Evolutionary conservation across 352 stramenopile species (phyloP).

Genomic region (Phytophthora pinifolia): DNA sequence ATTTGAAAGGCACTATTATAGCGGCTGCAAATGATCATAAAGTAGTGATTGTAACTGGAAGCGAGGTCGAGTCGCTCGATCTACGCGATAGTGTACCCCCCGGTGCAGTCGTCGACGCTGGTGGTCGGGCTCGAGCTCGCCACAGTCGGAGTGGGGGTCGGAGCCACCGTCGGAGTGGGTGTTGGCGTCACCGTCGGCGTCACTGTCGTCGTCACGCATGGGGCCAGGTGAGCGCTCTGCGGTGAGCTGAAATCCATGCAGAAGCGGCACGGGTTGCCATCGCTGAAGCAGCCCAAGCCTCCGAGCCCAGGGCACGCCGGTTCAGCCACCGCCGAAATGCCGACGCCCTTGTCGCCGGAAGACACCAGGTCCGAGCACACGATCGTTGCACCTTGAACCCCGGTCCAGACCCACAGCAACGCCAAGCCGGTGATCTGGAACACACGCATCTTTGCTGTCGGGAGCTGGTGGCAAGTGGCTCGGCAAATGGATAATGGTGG

Average conservation of each 20-base stretch:
- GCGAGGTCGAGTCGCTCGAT: background rate
- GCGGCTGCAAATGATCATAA: slow-evolving; percentile 11
- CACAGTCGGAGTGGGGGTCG: slow-evolving; percentile 8
- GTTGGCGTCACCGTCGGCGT: background rate
- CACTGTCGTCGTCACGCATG: slow-evolving; percentile 10
- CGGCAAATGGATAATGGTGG: slow-evolving; percentile 13
- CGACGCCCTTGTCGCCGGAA: slow-evolving; percentile 30
- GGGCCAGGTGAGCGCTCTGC: slow-evolving; percentile 26
- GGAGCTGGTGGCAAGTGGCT: background rate
- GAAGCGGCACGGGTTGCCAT: slow-evolving; percentile 20
- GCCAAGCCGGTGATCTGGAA: slow-evolving; percentile 19
- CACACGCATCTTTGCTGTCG: slow-evolving; percentile 26
- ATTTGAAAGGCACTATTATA: slow-evolving; percentile 15
- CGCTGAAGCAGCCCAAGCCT: slow-evolving; percentile 36
- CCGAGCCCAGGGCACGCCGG: slow-evolving; percentile 23
- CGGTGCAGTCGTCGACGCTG: slow-evolving; percentile 19
- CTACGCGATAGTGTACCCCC: slow-evolving; percentile 17
- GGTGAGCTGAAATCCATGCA: slow-evolving; percentile 27
- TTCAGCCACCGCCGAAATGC: slow-evolving; percentile 33
- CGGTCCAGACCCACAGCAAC: slow-evolving; percentile 27
- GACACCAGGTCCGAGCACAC: slow-evolving; percentile 29
- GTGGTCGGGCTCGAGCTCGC: background rate
- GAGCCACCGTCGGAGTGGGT: background rate
- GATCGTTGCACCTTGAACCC: slow-evolving; percentile 17
- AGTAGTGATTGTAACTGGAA: slow-evolving; percentile 1